A percentile compares a stretch with the other conserved stretches of the same genome.
These are phyloP conservation scores for Teratosphaeria gauchensis DNA, from an alignment of 2,329 filamentous ascomycete species.

Conservation along the genomic window DNA sequence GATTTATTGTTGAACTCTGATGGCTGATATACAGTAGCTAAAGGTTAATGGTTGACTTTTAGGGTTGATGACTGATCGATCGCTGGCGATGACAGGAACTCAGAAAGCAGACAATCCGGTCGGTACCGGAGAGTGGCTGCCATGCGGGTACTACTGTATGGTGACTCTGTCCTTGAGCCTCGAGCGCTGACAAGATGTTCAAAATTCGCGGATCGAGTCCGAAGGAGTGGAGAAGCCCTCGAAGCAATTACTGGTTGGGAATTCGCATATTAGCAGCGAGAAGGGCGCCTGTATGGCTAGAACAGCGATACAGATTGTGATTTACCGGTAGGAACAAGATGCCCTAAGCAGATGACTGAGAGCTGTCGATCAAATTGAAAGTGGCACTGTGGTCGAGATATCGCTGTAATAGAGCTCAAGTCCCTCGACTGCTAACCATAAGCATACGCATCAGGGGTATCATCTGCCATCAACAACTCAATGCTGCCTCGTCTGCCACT, in stretches of 20 bases:
- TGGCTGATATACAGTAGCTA: too few relatives aligned
- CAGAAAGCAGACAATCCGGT: too few relatives aligned
- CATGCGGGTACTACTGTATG: neutral
- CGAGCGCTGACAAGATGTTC: neutral
- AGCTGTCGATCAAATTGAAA: neutral
- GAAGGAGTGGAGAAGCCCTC: neutral
- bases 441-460: neutral
- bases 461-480: neutral
- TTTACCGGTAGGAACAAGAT: neutral
- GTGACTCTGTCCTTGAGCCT: neutral
- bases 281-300: neutral
- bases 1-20: too few relatives aligned
- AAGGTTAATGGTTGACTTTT: too few relatives aligned
- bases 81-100: too few relatives aligned
- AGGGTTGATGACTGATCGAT: too few relatives aligned
- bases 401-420: neutral
- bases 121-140: neutral
- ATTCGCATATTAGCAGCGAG: neutral
- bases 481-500: conserved; percentile 4
- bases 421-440: neutral
- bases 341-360: neutral
- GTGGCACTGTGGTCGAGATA: neutral
- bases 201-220: neutral
- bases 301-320: neutral
- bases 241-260: neutral